phyloP scores from a whole-genome alignment of 129 eudicot genomes.

The Mikania micrantha region DNA sequence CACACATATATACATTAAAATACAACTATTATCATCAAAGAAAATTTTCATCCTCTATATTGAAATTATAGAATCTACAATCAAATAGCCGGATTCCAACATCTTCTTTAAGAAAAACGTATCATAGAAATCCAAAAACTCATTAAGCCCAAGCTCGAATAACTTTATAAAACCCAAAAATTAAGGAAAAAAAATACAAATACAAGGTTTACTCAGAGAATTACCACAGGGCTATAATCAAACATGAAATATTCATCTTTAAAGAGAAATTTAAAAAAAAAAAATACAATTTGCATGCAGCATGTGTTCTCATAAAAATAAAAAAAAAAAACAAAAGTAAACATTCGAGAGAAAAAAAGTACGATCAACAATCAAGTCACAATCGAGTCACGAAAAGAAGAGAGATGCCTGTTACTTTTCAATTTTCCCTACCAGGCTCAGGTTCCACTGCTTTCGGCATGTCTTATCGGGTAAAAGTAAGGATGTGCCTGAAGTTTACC shows the following conservation, averaged over 20 bases:
- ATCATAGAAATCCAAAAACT: too few relatives aligned
- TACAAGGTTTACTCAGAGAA: too few relatives aligned
- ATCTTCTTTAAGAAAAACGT: too few relatives aligned
- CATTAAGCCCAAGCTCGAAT: too few relatives aligned
- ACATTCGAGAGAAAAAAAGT: not conserved
- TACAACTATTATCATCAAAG: too few relatives aligned
- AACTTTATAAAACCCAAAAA: too few relatives aligned
- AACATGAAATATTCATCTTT: constrained; percentile 1
- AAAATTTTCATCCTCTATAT: too few relatives aligned
- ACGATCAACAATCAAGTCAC: not conserved
- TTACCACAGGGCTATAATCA: too few relatives aligned
- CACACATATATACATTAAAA: too few relatives aligned
- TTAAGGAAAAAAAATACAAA: too few relatives aligned
- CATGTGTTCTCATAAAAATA: constrained; percentile 6
- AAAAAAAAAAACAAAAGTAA: constrained; percentile 4
- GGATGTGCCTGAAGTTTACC: constrained; percentile 65
- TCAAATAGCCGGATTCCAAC: too few relatives aligned
- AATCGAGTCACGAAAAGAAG: not conserved
- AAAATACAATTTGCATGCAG: not conserved
- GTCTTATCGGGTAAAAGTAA: constrained; percentile 67
- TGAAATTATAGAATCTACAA: too few relatives aligned
- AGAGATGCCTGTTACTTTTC: not conserved
- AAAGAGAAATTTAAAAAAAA: not conserved
- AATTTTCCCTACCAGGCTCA: constrained; percentile 36
- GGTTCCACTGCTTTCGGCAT: constrained; percentile 76